Evolutionary conservation across 1,284 basidiomycete species (phyloP), one percentile per base, ranked within the genome.

Genomic region (Trametes pubescens): DNA sequence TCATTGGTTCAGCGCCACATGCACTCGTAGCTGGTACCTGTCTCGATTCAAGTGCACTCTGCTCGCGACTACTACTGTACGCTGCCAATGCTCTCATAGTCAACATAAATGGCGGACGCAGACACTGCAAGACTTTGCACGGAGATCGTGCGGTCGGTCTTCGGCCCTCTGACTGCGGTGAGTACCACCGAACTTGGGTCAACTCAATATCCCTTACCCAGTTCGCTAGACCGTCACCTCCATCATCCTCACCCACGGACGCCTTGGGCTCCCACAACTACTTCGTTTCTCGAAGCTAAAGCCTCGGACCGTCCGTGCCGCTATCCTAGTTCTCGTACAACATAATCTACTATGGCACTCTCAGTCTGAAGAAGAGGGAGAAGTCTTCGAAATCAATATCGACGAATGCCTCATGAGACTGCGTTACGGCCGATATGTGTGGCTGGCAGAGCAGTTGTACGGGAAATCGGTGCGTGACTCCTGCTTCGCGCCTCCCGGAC

Each of bases 331-430:
- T 55, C 86, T 99, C 57, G 85, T 96, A 26, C 96, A 99, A 77
- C 96, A 99, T 77, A 95, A 96, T 75, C 80, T 98, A 58, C 84
- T 96, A 44, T 94, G 93, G 86, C 91, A 95, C 73, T 89, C 92
- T 2, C 84, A 86, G 51, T 86, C 85, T 5, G 86, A 89, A 38
- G 87, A 89, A n/a, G 92, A 90, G 51, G 86, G 85, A 8, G 93
- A 94, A 71, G 84, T 92, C 59, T 83, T 94, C 47, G 92, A 94
- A 72, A 79, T 94, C 64, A 93, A 94, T 72, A 80, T 87, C 16
- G 84, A 90, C 59, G 93, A 95, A 73, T 95, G 94, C 74, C 79
- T 96, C 46, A 79, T 88, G 77, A 81, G 94, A 55, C 71, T 94
- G 73, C 80, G 94, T 66, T 95, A 93, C 78, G 93, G 93, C 34